Conservation (phyloP, 2,329 filamentous ascomycete genomes). For the Penicillium psychrosexuale region DNA sequence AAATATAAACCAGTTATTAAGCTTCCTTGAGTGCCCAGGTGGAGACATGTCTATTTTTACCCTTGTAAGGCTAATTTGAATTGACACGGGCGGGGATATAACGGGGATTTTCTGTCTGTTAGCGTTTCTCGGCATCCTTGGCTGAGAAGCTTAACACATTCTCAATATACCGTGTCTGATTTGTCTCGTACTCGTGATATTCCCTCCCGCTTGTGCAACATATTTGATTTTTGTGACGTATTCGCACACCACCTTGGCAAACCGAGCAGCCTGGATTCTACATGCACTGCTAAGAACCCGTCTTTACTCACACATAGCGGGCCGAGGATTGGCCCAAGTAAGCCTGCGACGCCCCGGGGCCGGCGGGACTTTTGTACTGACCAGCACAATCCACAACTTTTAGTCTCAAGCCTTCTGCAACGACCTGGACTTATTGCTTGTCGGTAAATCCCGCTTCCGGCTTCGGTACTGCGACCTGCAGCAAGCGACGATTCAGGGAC, state of each 20-base stretch:
- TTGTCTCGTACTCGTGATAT: background rate
- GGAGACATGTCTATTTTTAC: too few relatives aligned
- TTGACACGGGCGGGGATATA: background rate
- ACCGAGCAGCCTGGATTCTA: background rate
- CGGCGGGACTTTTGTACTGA: background rate
- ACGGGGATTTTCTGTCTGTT: background rate
- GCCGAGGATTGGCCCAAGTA: background rate
- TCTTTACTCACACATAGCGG: background rate
- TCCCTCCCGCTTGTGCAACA: background rate
- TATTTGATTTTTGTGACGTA: background rate
- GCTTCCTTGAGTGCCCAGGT: too few relatives aligned
- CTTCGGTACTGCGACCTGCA: background rate
- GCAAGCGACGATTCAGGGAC: background rate
- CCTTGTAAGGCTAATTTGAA: too few relatives aligned
- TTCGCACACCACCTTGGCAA: too few relatives aligned
- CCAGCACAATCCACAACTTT: background rate
- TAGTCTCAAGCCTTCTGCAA: background rate
- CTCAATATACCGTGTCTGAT: background rate
- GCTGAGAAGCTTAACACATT: background rate
- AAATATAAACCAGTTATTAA: too few relatives aligned
- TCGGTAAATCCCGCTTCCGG: background rate
- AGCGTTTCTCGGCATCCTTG: background rate
- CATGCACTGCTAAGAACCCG: background rate
- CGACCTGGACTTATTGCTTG: background rate
- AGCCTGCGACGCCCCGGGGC: background rate